These are phyloP conservation scores for Mycosarcoma mackinlayi DNA, from an alignment of 1,284 basidiomycete species.

Conservation along the genomic window DNA sequence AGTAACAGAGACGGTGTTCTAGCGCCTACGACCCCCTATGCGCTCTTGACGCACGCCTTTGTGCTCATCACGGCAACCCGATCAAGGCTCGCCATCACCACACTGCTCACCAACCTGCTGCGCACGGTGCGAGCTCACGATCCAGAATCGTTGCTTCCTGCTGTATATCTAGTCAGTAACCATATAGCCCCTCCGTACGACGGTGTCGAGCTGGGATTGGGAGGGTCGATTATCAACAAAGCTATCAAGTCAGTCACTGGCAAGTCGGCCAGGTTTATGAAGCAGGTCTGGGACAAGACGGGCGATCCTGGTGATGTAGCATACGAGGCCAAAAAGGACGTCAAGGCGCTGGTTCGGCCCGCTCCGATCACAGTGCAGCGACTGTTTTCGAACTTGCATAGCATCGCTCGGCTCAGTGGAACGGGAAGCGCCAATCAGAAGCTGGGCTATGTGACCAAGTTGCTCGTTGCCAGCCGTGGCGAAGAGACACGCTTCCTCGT, in stretches of 20 bases:
- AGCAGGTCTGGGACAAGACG: conserved; percentile 70
- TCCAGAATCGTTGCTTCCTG: conserved; percentile 77
- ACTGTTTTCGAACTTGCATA: conserved; percentile 67
- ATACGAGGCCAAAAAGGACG: conserved; percentile 61
- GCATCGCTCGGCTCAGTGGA: conserved; percentile 74
- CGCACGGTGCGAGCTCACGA: conserved; percentile 78
- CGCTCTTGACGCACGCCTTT: conserved; percentile 82
- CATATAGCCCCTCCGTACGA: conserved; percentile 77
- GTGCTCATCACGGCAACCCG: conserved; percentile 79
- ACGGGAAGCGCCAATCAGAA: conserved; percentile 80
- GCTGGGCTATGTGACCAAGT: conserved; percentile 80
- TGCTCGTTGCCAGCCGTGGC: conserved; percentile 84
- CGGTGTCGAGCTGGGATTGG: conserved; percentile 69
- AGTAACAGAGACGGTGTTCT: conserved; percentile 17
- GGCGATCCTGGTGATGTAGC: conserved; percentile 67
- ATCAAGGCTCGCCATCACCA: conserved; percentile 83
- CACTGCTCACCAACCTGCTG: conserved; percentile 82
- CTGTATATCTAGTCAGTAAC: conserved; percentile 91
- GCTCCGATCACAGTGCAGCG: conserved; percentile 60
- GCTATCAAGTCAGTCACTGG: conserved; percentile 86
- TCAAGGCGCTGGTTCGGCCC: conserved; percentile 61
- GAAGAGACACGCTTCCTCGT: conserved; percentile 88
- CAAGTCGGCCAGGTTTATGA: conserved; percentile 76
- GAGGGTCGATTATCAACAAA: conserved; percentile 77
- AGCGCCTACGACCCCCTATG: conserved; percentile 75